Evolutionary conservation across 495 filamentous ascomycete species (phyloP).

Genomic region (Hyaloscypha finlandica): DNA sequence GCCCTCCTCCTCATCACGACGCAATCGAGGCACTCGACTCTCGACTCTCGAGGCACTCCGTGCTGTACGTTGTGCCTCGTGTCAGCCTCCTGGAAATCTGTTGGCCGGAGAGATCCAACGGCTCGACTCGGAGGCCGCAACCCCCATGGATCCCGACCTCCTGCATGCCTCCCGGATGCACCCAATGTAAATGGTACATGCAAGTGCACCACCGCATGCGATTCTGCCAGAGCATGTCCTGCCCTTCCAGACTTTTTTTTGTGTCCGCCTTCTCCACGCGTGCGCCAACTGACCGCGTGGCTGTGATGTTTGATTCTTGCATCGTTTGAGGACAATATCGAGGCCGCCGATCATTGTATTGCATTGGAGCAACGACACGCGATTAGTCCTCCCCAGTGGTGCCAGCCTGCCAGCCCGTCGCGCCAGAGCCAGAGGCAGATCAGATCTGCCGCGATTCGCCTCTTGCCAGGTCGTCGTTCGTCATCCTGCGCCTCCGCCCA

Average conservation of each 20-base stretch:
- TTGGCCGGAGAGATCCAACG: slow-evolving; percentile 13
- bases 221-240: neutral
- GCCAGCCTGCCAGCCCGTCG: neutral
- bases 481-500: slow-evolving; percentile 21
- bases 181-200: neutral
- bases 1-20: slow-evolving; percentile 1
- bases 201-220: neutral
- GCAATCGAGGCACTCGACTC: too few relatives aligned
- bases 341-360: neutral
- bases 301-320: neutral
- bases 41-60: too few relatives aligned
- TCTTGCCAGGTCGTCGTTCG: slow-evolving; percentile 1
- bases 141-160: neutral
- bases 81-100: slow-evolving; percentile 25
- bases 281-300: neutral
- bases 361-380: neutral
- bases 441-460: neutral
- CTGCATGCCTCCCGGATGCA: neutral
- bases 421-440: too few relatives aligned
- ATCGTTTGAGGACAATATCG: neutral
- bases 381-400: neutral
- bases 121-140: slow-evolving; percentile 1
- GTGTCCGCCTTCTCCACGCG: neutral
- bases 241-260: neutral
- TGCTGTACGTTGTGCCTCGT: slow-evolving; percentile 16